Evolutionary conservation across 352 stramenopile species (phyloP), one percentile per base, ranked within the genome.

Genomic region (Hyaloperonospora arabidopsidis): DNA sequence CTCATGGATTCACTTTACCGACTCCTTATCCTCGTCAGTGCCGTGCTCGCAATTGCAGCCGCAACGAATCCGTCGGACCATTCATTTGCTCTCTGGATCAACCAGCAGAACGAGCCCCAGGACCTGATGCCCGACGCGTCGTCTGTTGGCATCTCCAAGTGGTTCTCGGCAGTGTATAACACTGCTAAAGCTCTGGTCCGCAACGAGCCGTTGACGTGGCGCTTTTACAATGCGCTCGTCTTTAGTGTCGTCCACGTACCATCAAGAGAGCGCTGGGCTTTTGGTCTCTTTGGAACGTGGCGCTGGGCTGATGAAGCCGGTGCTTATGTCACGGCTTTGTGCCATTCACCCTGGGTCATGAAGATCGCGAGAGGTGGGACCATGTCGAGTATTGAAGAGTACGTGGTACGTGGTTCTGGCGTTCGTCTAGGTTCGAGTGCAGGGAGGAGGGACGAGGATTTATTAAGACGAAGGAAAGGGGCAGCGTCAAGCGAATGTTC

Each of bases 171-270:
- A 21, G 65, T 86, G 34, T 81, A 86, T 52, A 76, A 86, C 53
- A 86, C 79, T 8, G 77, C 77, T 11, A 84, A 87, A 54, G 61
- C 73, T 43, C 65, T 86, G 36, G 66, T 87, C 22, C 67, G 61
- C 44, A 83, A 89, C 49, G 75, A 89, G 23, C 62, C 68, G 22
- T 68, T 87, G 15, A 70, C 59, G 8, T 92, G 82, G 82, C 65
- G 63, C 14, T 70, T 72, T 23, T 52, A 88, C 49, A 90, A 90
- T 35, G 68, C 60, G 6, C 21, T 88, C 7, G 52, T 72, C 18
- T 88, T 85, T 54, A 88, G 71, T 17, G 67, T 92, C 39, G 78
- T 83, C 28, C 70, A 78, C 45, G 77, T 92, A 7, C 69, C 74
- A 15, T 63, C 72, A 14, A 59, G 79, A 52, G 70, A 92, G 32